Evolutionary conservation across 2,329 filamentous ascomycete species (phyloP).

Genomic region (Fusarium sp.): DNA sequence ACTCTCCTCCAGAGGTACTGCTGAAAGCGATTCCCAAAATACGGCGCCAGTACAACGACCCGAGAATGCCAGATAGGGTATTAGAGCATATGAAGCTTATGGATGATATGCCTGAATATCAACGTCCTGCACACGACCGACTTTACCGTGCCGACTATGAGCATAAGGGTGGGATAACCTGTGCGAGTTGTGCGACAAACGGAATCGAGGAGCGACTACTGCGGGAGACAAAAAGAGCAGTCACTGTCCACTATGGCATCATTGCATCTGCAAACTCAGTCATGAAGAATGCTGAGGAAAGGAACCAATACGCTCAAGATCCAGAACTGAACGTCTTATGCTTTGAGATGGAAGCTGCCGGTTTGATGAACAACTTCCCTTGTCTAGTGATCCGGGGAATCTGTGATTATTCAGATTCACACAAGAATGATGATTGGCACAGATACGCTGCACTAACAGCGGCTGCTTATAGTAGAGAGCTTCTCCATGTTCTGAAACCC

Average conservation of each 20-base stretch:
- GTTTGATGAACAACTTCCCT: not conserved
- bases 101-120: not conserved
- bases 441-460: not conserved
- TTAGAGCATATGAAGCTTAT: not conserved
- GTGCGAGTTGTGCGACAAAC: not conserved
- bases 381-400: not conserved
- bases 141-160: not conserved
- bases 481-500: not conserved
- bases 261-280: not conserved
- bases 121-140: not conserved
- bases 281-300: not conserved
- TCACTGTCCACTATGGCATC: not conserved
- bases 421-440: not conserved
- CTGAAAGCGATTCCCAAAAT: not conserved
- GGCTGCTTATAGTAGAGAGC: rapidly evolving
- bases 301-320: not conserved
- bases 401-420: not conserved
- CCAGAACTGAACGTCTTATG: not conserved
- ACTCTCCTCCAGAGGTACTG: constrained; percentile 24
- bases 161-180: not conserved
- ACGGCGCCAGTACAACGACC: no score
- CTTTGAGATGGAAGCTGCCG: not conserved
- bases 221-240: not conserved
- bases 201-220: not conserved
- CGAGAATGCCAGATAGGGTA: no score